These are phyloP conservation scores for Sporothrix variecibatus DNA, from an alignment of 2,329 filamentous ascomycete genomes.

Conservation along the genomic window DNA sequence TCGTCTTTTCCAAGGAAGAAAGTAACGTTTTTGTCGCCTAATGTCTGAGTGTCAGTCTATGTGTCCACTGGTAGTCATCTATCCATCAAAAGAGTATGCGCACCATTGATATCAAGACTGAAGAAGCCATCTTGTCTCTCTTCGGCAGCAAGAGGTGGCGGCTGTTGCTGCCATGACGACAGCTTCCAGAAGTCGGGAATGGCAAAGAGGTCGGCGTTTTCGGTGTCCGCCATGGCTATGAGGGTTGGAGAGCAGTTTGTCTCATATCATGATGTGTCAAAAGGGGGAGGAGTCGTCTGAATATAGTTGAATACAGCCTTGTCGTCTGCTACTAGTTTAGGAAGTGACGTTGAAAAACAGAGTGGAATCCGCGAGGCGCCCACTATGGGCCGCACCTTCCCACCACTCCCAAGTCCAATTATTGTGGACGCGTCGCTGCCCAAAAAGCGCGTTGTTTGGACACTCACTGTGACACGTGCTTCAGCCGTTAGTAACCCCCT, in stretches of 20 bases:
- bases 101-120: constrained; percentile 42
- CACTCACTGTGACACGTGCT: not conserved
- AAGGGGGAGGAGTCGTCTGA: not conserved
- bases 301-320: not conserved
- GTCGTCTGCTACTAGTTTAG: not conserved
- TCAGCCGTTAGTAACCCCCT: not conserved
- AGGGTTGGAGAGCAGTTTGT: not conserved
- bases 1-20: constrained; percentile 30
- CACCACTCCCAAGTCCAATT: not conserved
- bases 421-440: constrained; percentile 21
- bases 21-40: constrained; percentile 11
- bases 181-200: constrained; percentile 62
- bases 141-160: not conserved
- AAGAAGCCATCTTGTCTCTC: constrained; percentile 44
- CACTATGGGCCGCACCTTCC: constrained; percentile 6
- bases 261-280: not conserved
- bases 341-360: constrained; percentile 24
- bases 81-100: not conserved
- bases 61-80: not conserved
- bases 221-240: constrained; percentile 24
- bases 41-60: not conserved
- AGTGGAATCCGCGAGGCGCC: constrained; percentile 8
- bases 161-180: constrained; percentile 51
- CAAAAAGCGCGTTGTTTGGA: constrained; percentile 19
- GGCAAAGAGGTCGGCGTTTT: constrained; percentile 60